Percentiles rank a stretch among this genome's conserved stretches.
Conservation (phyloP, 257 asterid species). For the Solanum dulcamara region DNA sequence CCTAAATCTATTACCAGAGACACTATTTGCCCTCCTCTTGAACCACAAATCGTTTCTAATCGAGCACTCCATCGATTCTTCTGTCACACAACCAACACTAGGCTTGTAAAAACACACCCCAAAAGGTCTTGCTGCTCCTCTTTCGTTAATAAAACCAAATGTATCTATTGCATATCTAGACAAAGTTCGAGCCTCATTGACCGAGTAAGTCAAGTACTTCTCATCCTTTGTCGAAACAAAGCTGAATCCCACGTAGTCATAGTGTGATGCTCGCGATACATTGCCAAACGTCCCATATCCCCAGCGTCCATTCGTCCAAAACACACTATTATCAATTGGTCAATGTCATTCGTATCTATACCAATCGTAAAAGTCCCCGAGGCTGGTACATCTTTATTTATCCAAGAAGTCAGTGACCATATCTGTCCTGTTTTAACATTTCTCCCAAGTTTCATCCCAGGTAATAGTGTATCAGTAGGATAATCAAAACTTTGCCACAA, state of each 20-base stretch:
- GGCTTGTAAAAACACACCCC: background rate
- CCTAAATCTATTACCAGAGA: background rate
- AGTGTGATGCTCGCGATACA: background rate
- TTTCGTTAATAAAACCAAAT: background rate
- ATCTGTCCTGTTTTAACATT: conserved; percentile 14
- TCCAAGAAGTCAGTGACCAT: conserved; percentile 20
- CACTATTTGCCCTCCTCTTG: background rate
- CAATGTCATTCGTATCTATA: background rate
- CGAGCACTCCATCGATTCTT: background rate
- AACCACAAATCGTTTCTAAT: background rate
- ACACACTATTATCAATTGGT: conserved; percentile 4
- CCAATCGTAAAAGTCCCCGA: conserved; percentile 15
- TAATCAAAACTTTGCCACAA: conserved; percentile 26
- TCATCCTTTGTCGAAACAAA: background rate
- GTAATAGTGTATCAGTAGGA: conserved; percentile 19
- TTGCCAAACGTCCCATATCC: background rate
- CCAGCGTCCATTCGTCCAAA: background rate
- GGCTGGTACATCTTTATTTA: conserved; percentile 1
- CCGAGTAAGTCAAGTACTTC: background rate
- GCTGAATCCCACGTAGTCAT: background rate
- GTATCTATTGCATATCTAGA: background rate
- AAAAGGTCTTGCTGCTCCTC: background rate
- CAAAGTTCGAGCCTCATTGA: background rate
- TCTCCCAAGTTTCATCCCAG: conserved; percentile 21
- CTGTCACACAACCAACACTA: background rate